phyloP scores from a whole-genome alignment of 768 basidiomycete genomes.

The Lactifluus piperatus region DNA sequence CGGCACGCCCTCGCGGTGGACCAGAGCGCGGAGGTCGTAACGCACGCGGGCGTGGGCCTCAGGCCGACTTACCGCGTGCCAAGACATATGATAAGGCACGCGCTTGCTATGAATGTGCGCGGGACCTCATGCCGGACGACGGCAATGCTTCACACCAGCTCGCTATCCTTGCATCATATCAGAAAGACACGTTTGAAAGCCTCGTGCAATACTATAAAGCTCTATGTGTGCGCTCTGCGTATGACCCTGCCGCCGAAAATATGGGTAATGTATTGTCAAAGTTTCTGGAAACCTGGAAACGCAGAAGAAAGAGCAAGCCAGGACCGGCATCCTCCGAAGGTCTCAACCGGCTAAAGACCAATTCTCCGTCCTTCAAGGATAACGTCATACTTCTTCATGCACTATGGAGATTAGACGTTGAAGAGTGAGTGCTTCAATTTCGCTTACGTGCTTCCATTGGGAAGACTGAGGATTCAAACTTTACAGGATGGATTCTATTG shows the following conservation, averaged over 20 bases:
- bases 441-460: conserved; percentile 2
- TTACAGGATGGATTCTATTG: conserved; percentile 40
- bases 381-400: conserved; percentile 72
- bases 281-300: conserved; percentile 51
- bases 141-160: conserved; percentile 96
- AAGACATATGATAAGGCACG: conserved; percentile 69
- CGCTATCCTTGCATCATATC: conserved; percentile 83
- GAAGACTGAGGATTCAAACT: conserved; percentile 17
- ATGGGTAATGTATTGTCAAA: conserved; percentile 63
- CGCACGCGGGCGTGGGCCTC: conserved; percentile 37
- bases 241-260: conserved; percentile 83
- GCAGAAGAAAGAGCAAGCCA: conserved; percentile 30
- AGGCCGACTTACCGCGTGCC: conserved; percentile 25
- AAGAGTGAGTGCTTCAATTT: conserved; percentile 42
- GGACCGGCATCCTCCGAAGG: conserved; percentile 27
- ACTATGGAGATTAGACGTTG: conserved; percentile 46
- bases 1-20: conserved; percentile 55
- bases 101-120: conserved; percentile 80
- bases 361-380: conserved; percentile 54
- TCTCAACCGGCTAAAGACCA: conserved; percentile 44
- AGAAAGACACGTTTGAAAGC: conserved; percentile 71
- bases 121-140: conserved; percentile 72
- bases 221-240: conserved; percentile 77
- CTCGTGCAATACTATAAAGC: conserved; percentile 87
- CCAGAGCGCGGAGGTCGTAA: conserved; percentile 53